Conservation (phyloP, 2,329 filamentous ascomycete species). For the Pyricularia grisea region DNA sequence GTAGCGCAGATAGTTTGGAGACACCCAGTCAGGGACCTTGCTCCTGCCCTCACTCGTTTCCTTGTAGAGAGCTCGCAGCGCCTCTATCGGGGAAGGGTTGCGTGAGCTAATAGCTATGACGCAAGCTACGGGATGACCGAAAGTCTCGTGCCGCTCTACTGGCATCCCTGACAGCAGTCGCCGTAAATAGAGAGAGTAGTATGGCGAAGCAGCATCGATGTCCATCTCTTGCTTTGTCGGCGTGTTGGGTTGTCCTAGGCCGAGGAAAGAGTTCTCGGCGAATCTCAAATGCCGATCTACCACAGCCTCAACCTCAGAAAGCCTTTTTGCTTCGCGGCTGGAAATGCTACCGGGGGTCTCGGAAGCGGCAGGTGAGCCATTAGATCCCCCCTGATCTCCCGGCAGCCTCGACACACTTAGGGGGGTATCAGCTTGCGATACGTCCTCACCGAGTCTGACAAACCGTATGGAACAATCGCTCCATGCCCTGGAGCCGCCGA, state of each 20-base stretch:
- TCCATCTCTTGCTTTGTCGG: conserved; percentile 30
- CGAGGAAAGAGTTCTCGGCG: conserved; percentile 52
- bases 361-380: background rate
- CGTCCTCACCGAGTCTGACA: conserved; percentile 54
- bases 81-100: conserved; percentile 75
- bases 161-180: conserved; percentile 73
- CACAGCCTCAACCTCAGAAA: conserved; percentile 68
- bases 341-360: background rate
- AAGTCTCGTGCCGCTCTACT: conserved; percentile 79
- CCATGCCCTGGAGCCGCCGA: conserved; percentile 70
- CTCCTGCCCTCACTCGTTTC: conserved; percentile 72
- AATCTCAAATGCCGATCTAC: conserved; percentile 71
- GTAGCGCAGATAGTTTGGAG: conserved; percentile 87
- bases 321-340: conserved; percentile 27
- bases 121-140: conserved; percentile 87
- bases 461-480: conserved; percentile 91
- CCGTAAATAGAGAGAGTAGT: conserved; percentile 78
- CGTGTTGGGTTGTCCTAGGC: conserved; percentile 22
- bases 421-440: conserved; percentile 15
- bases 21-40: conserved; percentile 73
- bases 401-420: background rate
- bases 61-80: conserved; percentile 72
- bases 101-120: conserved; percentile 92
- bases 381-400: conserved; percentile 7
- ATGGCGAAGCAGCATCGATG: conserved; percentile 54